Base-by-base conservation (phyloP, 1,284 basidiomycete genomes). In the Heterobasidion annosum region DNA sequence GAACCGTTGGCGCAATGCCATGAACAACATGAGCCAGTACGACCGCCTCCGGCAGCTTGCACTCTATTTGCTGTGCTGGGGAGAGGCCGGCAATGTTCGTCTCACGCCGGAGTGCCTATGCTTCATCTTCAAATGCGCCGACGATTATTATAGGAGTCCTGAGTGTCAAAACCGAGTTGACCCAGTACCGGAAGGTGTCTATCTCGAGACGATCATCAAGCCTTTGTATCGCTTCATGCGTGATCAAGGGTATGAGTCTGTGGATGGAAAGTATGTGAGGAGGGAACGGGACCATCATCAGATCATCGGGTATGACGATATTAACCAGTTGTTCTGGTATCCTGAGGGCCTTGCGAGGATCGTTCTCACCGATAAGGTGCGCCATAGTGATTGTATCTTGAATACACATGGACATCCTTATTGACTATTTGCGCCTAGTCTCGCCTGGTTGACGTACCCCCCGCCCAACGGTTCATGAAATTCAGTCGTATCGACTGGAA, bases 71-170 rank as follows among this genome's bases (percentile, higher is more conserved):
- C 81, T 99, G 51, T 98, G 94, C 69, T 99, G 97, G 96, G 96
- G 95, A 61, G 96, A 99, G 73, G 96, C 90, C 1, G 95, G 94
- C 53, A 97, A 99, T 67, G 91, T 99, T 56, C 88, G 96, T 56
- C 98, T 98, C 73, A 88, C 93, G 42, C 95, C 97, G 25, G 96
- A 99, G 68, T 94, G 91, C 65, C 75, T 99, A 54, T 98, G 96
- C 75, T 99, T 98, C 82, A 96, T 99, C 70, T 99, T 99, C 88
- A 99, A 99, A 74, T 99, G 96, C 65, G 96, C 97, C 52, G 96
- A 99, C 70, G 96, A 99, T 74, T 99, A 98, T 70, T 99, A 99
- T 71, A 92, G 96, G 61, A 95, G 92, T 57, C 87, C 95, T 37
- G 97, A 99, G 70, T 99, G 96, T 69, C 97, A 99, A 74, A 97